Evolutionary conservation across 768 basidiomycete genomes (phyloP), one percentile per base, ranked within the genome.

Genomic region (Pulveroboletus ravenelii): DNA sequence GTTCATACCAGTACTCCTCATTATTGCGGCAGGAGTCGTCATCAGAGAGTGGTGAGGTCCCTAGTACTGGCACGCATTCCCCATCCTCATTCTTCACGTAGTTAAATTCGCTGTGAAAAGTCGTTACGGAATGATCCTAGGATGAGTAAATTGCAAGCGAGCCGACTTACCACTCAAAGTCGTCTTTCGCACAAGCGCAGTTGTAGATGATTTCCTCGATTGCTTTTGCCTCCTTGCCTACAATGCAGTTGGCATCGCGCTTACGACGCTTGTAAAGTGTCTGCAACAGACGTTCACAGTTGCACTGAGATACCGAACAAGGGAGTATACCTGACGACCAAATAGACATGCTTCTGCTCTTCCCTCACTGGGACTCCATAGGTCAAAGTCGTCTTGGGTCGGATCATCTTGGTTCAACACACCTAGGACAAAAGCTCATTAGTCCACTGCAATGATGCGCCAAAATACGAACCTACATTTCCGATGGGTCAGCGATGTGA

Each of bases 361-460:
- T 41, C 84, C 84, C 62, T 94, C 87, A 51, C 89, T 90, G 0
- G 95, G 96, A 63, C 88, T 93, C 96, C 96, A 98, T 2, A 96
- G 71, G 65, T 98, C 94, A 63, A 98, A 98, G 70, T 99, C 96
- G 62, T 97, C 94, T 35, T 85, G 72, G 15, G 76, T 78, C 7
- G 93, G 85, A 60, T 96, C 72, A 1, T 92, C 78, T 5, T 78
- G 45, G 52, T 77, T 80, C 41, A 94, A 70, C 1, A 74, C 70
- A 67, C 94, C 93, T 95, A 53, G 1, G 32, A 48, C 32, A 20
- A 47, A 10, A 38, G 34, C 14, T 27, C 15, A 23, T 50, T 10
- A 53, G 62, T 40, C 18, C 17, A 25, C 36, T 18, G 23, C n/a
- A 18, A 17, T n/a, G 36, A 17, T 15, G 47, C 17, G n/a, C 30